Conservation (phyloP, 106 monocot species). For the Iris macrosiphon region DNA sequence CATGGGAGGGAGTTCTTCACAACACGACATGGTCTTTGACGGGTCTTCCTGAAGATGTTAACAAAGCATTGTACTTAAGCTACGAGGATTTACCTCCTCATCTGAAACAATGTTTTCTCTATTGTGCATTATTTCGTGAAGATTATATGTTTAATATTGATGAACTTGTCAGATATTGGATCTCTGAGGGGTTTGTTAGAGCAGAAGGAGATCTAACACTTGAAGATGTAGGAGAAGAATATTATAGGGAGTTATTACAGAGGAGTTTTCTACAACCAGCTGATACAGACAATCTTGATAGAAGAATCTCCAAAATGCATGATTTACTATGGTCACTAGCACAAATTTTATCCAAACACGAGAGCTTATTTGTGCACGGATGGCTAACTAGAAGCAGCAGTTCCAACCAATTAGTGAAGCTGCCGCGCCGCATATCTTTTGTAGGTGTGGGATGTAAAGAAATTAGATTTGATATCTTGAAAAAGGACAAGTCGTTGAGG, state of each 20-base stretch:
- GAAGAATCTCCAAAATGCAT: slow-evolving; percentile 1
- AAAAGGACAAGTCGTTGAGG: slow-evolving; percentile 3
- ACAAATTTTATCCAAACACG: background rate
- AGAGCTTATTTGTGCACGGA: background rate
- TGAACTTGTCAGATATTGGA: background rate
- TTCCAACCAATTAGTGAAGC: too few relatives aligned
- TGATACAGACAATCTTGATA: too few relatives aligned
- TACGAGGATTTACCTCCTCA: slow-evolving; percentile 31
- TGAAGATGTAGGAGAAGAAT: slow-evolving; percentile 8
- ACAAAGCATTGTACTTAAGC: slow-evolving; percentile 26
- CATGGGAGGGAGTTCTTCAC: slow-evolving; percentile 31
- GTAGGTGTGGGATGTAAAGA: background rate
- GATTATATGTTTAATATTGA: background rate
- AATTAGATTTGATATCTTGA: background rate
- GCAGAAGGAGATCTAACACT: background rate
- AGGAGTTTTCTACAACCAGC: slow-evolving; percentile 9
- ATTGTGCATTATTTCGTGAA: slow-evolving; percentile 17
- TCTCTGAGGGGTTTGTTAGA: slow-evolving; percentile 14
- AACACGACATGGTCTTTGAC: slow-evolving; percentile 6
- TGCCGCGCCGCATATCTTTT: slow-evolving; percentile 1
- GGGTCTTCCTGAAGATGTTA: slow-evolving; percentile 5
- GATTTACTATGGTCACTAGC: slow-evolving; percentile 4
- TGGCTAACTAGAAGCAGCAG: background rate
- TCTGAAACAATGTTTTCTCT: slow-evolving; percentile 38
- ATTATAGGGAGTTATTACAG: slow-evolving; percentile 5